Percentiles rank a stretch among this genome's conserved stretches.
Evolutionary conservation across 2,329 filamentous ascomycete genomes (phyloP).

Genomic region (Metarhizium guizhouense): DNA sequence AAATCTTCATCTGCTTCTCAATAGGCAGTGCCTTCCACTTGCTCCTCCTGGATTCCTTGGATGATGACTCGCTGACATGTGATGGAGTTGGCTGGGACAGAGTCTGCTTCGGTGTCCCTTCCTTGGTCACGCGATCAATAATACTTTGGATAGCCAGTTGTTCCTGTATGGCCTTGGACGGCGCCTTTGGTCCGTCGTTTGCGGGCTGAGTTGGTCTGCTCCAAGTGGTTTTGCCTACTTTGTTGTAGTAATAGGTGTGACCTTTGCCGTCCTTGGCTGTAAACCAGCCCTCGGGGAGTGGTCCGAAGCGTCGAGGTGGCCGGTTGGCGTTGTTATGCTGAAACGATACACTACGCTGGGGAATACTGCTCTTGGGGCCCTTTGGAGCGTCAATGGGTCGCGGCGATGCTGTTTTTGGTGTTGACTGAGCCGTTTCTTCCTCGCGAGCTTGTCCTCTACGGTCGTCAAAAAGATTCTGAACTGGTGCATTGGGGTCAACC

Average conservation of each 20-base stretch:
- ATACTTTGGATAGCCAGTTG: constrained; percentile 74
- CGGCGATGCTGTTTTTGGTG: constrained; percentile 32
- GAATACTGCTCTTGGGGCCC: constrained; percentile 50
- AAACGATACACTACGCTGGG: constrained; percentile 43
- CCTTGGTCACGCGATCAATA: constrained; percentile 75
- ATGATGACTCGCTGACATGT: constrained; percentile 34
- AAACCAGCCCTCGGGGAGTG: constrained; percentile 81
- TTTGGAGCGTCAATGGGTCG: constrained; percentile 45
- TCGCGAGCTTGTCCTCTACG: constrained; percentile 45
- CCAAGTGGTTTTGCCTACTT: constrained; percentile 73
- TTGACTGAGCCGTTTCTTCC: constrained; percentile 26
- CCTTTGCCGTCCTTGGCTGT: constrained; percentile 62
- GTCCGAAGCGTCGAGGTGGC: constrained; percentile 41
- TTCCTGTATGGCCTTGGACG: constrained; percentile 53
- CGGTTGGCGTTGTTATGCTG: constrained; percentile 36
- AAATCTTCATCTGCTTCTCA: constrained; percentile 92
- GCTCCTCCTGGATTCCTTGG: constrained; percentile 53
- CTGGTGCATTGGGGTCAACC: constrained; percentile 56
- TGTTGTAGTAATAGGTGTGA: constrained; percentile 77
- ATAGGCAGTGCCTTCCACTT: constrained; percentile 61
- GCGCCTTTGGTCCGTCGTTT: constrained; percentile 53
- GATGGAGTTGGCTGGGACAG: constrained; percentile 58
- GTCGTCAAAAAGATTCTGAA: constrained; percentile 50
- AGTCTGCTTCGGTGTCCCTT: constrained; percentile 40
- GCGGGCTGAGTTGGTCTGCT: constrained; percentile 63